Evolutionary conservation across 2,329 filamentous ascomycete species (phyloP), one percentile per base, ranked within the genome.

Genomic region (Reticulascus tulasneorum): DNA sequence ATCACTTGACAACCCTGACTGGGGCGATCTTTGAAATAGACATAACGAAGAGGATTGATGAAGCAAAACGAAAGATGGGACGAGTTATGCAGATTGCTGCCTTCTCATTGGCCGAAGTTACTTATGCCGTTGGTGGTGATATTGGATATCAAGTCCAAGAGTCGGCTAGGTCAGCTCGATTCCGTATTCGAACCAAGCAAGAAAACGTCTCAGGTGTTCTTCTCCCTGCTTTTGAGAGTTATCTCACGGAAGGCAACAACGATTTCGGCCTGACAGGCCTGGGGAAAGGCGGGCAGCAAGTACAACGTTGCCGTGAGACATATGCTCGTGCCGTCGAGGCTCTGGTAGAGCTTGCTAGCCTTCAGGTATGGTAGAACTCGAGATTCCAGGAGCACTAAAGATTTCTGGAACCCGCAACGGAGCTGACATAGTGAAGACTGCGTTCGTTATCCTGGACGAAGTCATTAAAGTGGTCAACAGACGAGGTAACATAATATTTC

Each of bases 401-500:
- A n/a, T 11, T 29, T 18, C 8, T 31, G 19, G 7, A 16, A 23
- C 9, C 10, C 17, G 9, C 2, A 9, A 12, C 25, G 20, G 28
- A 26, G 28, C 42, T 47, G 24, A 44, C 30, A 23, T 17, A n/a
- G 26, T 40, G 10, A 51, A 83, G 78, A 98, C 93, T 47, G 93
- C 93, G 6, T 98, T 98, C 60, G 88, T 98, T 30, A 97, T 97
- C 47, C 65, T 98, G 42, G 93, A 98, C 59, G 93, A 98, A 64
- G 93, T 98, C 38, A 98, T 98, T 69, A 98, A 98, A 70, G 89
- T 97, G 18, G 93, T 98, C 37, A 98, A 98, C 62, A 80, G 93
- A 56, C 84, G 93, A 86, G 84, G 84, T 86, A 63, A 59, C 71
- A 58, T 30, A 4, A 15, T 25, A 18, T 16, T n/a, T 27, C 25